These are phyloP conservation scores for Xylariales sp. DNA, from an alignment of 2,329 filamentous ascomycete genomes.

Conservation along the genomic window DNA sequence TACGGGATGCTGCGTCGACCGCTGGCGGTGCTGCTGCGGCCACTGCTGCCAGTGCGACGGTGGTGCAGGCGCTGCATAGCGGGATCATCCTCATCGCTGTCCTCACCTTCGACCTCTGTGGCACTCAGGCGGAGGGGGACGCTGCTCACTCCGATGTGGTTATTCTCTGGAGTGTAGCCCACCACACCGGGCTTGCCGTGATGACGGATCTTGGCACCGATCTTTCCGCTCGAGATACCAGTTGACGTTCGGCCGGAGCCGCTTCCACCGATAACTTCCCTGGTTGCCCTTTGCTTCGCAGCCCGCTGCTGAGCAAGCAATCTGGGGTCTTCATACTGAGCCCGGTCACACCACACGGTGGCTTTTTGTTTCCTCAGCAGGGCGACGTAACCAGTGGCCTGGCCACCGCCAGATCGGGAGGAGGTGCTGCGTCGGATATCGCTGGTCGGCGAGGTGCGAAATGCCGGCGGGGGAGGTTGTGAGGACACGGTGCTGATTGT, in stretches of 20 bases:
- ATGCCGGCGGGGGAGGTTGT: conserved; percentile 54
- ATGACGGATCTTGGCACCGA: conserved; percentile 83
- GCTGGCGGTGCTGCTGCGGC: conserved; percentile 62
- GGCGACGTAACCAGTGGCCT: conserved; percentile 80
- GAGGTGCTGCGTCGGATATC: conserved; percentile 75
- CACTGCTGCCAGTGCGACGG: conserved; percentile 70
- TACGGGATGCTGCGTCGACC: conserved; percentile 45
- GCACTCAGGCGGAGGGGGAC: conserved; percentile 90
- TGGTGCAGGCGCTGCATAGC: conserved; percentile 52
- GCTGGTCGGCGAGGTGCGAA: conserved; percentile 49
- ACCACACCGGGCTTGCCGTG: conserved; percentile 76
- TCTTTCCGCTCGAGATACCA: conserved; percentile 59
- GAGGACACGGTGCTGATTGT: conserved; percentile 69
- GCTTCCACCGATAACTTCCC: conserved; percentile 69
- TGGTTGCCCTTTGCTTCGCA: conserved; percentile 80
- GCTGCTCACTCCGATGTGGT: conserved; percentile 69
- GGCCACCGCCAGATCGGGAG: conserved; percentile 61
- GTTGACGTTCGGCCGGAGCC: conserved; percentile 54
- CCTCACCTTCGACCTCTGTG: conserved; percentile 89
- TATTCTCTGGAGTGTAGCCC: conserved; percentile 72
- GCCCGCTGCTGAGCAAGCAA: conserved; percentile 77
- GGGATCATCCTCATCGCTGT: conserved; percentile 70
- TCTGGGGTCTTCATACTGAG: conserved; percentile 87
- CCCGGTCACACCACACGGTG: conserved; percentile 95
- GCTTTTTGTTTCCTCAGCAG: conserved; percentile 96